Evolutionary conservation across 345 rosid species (phyloP), one percentile per base, ranked within the genome.

Genomic region (Populus deltoides): DNA sequence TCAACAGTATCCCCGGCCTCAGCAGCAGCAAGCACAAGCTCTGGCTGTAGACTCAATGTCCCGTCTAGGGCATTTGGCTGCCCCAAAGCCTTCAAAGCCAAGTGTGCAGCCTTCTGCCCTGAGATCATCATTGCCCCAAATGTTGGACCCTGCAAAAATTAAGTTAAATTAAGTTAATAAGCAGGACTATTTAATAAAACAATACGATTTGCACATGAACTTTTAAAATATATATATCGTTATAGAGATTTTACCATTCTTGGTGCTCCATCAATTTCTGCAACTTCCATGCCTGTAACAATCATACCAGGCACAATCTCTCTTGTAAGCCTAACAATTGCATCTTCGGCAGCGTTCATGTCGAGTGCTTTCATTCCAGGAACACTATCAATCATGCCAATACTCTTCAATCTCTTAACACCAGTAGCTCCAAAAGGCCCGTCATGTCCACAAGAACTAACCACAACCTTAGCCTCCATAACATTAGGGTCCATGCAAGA

Each of bases 401-500:
- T 78, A 49, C 41, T 51, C 72, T 49, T 78, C 72, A 78, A 39
- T 41, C 76, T 73, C 76, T 78, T 78, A 5, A 92, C 97, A 7
- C 98, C 98, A 0, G 97, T 92, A 53, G 98, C 98, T 16, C 98
- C 97, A 29, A 94, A 91, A 0, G 97, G 98, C 29, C 98, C 97
- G 15, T 94, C 98, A 17, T 94, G 98, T 1, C 98, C 98, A 55
- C 98, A 92, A 0, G 98, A 94, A 81, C 97, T 94, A n/a, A 94
- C 97, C 22, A 92, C 97, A 15, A 94, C 85, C 91, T 92, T 94
- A 8, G 98, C 87, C 83, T 94, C 98, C 98, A 94, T 94, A 17
- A 94, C 92, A 68, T 94, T 94, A 1, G 97, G 97, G 86, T 94
- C 98, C 98, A 94, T 92, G 78, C 98, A 91, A n/a, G 97, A 94